A percentile compares a stretch with the other conserved stretches of the same genome.
Evolutionary conservation across 441 rosid genomes (phyloP).

Genomic region (Mallotus japonicus): DNA sequence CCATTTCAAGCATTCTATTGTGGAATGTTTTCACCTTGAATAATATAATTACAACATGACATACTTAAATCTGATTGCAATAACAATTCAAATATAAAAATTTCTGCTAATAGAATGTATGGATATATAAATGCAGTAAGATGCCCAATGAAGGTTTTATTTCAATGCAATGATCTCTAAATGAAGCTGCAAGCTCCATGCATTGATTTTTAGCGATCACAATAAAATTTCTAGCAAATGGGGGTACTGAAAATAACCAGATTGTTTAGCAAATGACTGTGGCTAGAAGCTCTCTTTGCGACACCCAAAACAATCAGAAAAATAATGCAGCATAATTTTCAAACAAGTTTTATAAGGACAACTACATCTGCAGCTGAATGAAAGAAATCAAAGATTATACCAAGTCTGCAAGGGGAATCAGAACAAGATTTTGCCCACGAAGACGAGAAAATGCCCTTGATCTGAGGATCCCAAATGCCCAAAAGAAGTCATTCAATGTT

Average conservation of each 20-base stretch:
- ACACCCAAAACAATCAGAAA: neutral
- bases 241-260: no score
- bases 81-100: no score
- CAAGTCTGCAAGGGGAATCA: constrained; percentile 88
- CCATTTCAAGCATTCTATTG: no score
- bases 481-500: constrained; percentile 62
- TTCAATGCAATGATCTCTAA: neutral
- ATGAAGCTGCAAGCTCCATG: neutral
- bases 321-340: neutral
- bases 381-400: constrained; percentile 37
- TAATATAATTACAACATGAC: no score
- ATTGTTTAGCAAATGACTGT: no score
- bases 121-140: neutral
- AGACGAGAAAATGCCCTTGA: constrained; percentile 90
- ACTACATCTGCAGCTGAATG: neutral
- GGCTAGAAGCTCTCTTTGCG: no score
- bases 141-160: neutral
- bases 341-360: neutral
- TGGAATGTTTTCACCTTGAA: no score
- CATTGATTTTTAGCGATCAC: no score
- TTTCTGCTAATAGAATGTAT: neutral
- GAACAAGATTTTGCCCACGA: constrained; percentile 81
- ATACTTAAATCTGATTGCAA: no score
- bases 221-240: no score
- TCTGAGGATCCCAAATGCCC: constrained; percentile 93